phyloP scores from a whole-genome alignment of 2,329 filamentous ascomycete species.

The Tetracladium maxilliforme region DNA sequence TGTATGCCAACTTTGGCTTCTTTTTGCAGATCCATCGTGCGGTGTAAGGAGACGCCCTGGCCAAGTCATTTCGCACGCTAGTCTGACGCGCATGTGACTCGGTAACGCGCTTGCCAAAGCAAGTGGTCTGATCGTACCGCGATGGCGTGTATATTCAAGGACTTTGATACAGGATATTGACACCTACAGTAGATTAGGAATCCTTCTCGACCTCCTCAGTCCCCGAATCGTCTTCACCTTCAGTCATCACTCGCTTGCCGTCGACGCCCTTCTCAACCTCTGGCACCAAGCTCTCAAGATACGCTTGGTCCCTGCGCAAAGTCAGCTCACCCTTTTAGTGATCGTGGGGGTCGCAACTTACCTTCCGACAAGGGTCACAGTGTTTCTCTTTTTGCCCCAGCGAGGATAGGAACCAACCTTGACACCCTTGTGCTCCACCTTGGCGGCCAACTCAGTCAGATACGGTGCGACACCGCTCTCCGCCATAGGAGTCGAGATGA shows the following conservation, averaged over 20 bases:
- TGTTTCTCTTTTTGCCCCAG: slow-evolving; percentile 79
- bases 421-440: slow-evolving; percentile 60
- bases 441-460: slow-evolving; percentile 62
- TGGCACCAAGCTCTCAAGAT: slow-evolving; percentile 61
- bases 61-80: too few relatives aligned
- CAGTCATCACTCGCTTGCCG: slow-evolving; percentile 52
- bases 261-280: slow-evolving; percentile 68
- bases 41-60: too few relatives aligned
- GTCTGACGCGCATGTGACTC: too few relatives aligned
- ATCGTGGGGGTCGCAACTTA: slow-evolving; percentile 16
- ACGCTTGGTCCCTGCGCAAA: slow-evolving; percentile 46
- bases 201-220: slow-evolving; percentile 4
- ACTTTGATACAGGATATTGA: neutral
- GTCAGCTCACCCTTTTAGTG: neutral
- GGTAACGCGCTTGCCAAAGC: too few relatives aligned
- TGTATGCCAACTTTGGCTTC: too few relatives aligned
- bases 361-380: slow-evolving; percentile 70
- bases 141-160: neutral
- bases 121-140: too few relatives aligned
- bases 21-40: too few relatives aligned
- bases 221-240: slow-evolving; percentile 54
- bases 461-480: slow-evolving; percentile 79
- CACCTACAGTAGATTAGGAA: neutral
- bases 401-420: slow-evolving; percentile 94
- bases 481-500: slow-evolving; percentile 76